Conservation (phyloP, 306 rosid genomes). For the Mimosa pudica region DNA sequence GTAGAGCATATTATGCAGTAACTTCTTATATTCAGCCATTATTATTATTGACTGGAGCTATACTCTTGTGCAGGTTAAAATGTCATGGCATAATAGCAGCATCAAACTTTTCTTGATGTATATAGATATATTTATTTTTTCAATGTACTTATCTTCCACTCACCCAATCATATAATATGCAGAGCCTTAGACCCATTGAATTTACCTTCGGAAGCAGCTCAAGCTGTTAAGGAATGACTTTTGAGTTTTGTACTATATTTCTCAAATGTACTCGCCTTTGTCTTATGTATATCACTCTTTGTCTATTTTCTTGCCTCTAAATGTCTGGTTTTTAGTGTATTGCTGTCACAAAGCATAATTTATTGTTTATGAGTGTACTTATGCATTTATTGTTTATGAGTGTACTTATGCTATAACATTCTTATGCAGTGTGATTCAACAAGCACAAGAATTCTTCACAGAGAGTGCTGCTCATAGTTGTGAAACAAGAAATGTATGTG, state of each 20-base stretch:
- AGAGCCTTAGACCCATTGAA: slow-evolving; percentile 82
- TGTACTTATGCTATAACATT: neutral
- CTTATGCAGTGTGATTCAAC: slow-evolving; percentile 74
- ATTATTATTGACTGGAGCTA: slow-evolving; percentile 80
- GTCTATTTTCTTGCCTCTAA: slow-evolving; percentile 32
- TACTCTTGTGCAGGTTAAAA: slow-evolving; percentile 80
- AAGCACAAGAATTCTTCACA: slow-evolving; percentile 61
- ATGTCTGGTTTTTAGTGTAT: slow-evolving; percentile 7
- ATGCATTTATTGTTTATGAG: neutral
- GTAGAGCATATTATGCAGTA: slow-evolving; percentile 54
- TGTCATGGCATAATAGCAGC: slow-evolving; percentile 17
- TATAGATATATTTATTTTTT: neutral
- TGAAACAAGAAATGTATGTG: slow-evolving; percentile 77
- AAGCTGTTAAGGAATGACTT: slow-evolving; percentile 71
- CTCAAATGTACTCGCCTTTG: slow-evolving; percentile 85
- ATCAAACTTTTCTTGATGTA: slow-evolving; percentile 28
- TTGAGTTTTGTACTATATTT: slow-evolving; percentile 73
- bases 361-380: neutral
- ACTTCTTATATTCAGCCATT: slow-evolving; percentile 77
- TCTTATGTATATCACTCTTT: slow-evolving; percentile 88
- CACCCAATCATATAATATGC: slow-evolving; percentile 42
- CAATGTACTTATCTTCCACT: slow-evolving; percentile 21
- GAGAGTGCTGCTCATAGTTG: slow-evolving; percentile 61
- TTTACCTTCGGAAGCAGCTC: slow-evolving; percentile 69
- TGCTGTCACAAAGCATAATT: neutral